Evolutionary conservation across 257 asterid species (phyloP), one percentile per base, ranked within the genome.

Genomic region (Solanum acaule): DNA sequence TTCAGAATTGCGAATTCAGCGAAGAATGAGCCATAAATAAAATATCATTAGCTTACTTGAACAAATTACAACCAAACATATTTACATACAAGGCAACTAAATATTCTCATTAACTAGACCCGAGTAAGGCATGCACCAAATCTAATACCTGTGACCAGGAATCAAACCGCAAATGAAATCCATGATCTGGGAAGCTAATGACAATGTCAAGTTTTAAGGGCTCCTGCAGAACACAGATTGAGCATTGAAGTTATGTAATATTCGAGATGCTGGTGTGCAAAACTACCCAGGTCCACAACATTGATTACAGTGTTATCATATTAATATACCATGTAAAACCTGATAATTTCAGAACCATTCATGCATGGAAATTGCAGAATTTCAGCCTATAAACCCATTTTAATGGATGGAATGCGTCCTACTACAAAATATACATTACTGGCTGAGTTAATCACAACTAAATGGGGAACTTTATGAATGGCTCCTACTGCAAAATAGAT

Each of bases 111-210:
- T 68, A 59, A 85, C 81, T 88, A 84, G 83, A 85, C 20, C 18
- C 29, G 7, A 73, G 76, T 22, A 70, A 52, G 67, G 85, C 86
- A 87, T 63, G 88, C 85, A 84, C 68, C 37, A 88, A 16, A 77
- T 31, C 81, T 79, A 89, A 38, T 92, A 96, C 98, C 98, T 96
- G 98, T 56, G 98, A 93, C 96, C 98, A 94, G 84, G 98, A 98
- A 90, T 96, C 96, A 88, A 96, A 96, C 83, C 98, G 93, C 15
- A 96, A 94, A 91, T 96, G 98, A 88, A 96, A 96, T 8, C 98
- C 98, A 90, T 96, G 96, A 87, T 96, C 98, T 5, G 98, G 98
- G 90, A 96, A 96, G 93, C 96, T 96, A 83, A 96, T 95, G 86
- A 96, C 98, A 68, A 93, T 91, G 85, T 96, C 98, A 33, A 96